Conservation (phyloP, 257 asterid species). For the Henckelia pumila region DNA sequence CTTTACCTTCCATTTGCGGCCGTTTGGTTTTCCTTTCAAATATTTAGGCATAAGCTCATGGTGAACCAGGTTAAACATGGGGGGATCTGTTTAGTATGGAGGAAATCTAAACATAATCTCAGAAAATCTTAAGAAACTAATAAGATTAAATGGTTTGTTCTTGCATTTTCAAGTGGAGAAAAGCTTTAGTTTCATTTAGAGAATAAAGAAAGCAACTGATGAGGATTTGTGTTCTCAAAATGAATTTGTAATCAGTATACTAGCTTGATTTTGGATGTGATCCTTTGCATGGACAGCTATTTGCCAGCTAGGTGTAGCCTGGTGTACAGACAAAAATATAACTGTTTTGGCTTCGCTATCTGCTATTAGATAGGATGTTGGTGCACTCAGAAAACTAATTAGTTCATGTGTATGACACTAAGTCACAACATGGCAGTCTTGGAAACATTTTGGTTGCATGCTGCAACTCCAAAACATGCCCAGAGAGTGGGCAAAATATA, state of each 20-base stretch:
- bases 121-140: too few relatives aligned
- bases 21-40: not conserved
- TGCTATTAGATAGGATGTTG: conserved; percentile 1
- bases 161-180: not conserved
- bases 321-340: conserved; percentile 5
- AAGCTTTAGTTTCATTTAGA: not conserved
- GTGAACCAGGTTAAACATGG: not conserved
- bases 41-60: conserved; percentile 10
- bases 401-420: conserved; percentile 7
- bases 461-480: not conserved
- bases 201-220: not conserved
- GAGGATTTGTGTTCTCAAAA: not conserved
- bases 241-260: too few relatives aligned
- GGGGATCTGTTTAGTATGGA: not conserved
- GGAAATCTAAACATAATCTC: not conserved
- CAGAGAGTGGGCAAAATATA: not conserved
- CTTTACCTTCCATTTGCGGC: not conserved
- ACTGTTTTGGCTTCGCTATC: not conserved
- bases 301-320: conserved; percentile 6
- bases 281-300: not conserved
- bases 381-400: conserved; percentile 5
- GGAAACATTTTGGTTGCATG: conserved; percentile 19
- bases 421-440: not conserved
- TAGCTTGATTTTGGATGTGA: not conserved
- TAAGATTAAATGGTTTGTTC: too few relatives aligned